These are phyloP conservation scores for Penicillium nucicola DNA, from an alignment of 495 filamentous ascomycete species.

Conservation along the genomic window DNA sequence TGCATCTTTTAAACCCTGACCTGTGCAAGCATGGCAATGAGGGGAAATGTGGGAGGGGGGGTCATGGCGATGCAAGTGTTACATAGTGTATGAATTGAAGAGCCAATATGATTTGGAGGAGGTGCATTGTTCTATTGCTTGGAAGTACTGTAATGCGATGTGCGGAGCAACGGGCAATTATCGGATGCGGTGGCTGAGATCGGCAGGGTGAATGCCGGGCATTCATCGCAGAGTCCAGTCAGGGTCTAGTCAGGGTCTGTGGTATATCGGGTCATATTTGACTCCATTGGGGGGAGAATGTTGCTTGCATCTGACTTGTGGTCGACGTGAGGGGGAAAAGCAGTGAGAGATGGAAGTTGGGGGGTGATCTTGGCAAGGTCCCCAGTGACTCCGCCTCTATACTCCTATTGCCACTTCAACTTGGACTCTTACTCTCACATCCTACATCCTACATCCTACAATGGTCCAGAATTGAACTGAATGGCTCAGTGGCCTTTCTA, in stretches of 20 bases:
- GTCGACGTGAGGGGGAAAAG: too few species aligned
- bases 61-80: background rate
- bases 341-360: too few species aligned
- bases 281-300: background rate
- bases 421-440: background rate
- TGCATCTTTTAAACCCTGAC: background rate
- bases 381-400: too few species aligned
- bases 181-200: slow-evolving; percentile 13
- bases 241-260: background rate
- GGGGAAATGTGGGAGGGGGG: background rate
- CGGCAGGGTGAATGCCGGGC: slow-evolving; percentile 3
- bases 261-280: too few species aligned
- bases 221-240: too few species aligned
- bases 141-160: background rate
- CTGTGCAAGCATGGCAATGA: background rate
- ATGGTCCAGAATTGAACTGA: background rate
- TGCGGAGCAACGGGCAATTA: slow-evolving; percentile 17
- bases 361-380: too few species aligned
- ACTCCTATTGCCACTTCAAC: background rate
- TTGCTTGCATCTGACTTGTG: background rate
- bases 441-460: background rate
- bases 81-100: too few species aligned
- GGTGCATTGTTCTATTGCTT: slow-evolving; percentile 1
- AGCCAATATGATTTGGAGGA: background rate
- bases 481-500: slow-evolving; percentile 16